A percentile compares a stretch with the other conserved stretches of the same genome.
Conservation (phyloP, 2,329 filamentous ascomycete species). For the Eutypa lata region DNA sequence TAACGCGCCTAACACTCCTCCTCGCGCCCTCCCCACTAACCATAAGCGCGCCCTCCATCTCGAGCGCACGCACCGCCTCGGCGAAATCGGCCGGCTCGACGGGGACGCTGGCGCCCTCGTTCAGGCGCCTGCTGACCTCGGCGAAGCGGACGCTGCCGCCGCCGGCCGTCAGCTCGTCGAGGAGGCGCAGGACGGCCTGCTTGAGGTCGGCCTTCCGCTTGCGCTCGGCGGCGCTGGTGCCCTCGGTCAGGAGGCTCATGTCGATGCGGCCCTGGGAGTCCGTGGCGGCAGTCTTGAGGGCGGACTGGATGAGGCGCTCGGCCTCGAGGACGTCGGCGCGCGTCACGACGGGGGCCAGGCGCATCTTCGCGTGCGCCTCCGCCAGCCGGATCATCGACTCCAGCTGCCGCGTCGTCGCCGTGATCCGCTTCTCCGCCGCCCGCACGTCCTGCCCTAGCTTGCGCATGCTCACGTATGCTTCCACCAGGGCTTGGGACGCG, state of each 20-base stretch:
- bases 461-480: conserved; percentile 91
- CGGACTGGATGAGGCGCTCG: conserved; percentile 86
- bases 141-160: conserved; percentile 68
- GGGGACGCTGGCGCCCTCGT: conserved; percentile 66
- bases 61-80: conserved; percentile 74
- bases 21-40: conserved; percentile 81
- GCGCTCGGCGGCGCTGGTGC: conserved; percentile 85
- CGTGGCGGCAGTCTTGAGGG: conserved; percentile 95
- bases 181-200: conserved; percentile 65
- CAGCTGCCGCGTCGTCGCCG: conserved; percentile 91
- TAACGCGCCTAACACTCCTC: conserved; percentile 76
- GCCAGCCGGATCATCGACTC: conserved; percentile 98
- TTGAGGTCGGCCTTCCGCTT: conserved; percentile 82
- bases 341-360: conserved; percentile 72
- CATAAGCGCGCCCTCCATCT: conserved; percentile 80
- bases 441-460: conserved; percentile 86
- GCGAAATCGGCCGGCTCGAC: conserved; percentile 79
- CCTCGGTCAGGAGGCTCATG: conserved; percentile 92
- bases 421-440: conserved; percentile 90
- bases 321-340: conserved; percentile 84
- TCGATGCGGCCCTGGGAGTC: conserved; percentile 91
- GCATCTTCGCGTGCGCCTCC: conserved; percentile 98
- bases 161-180: conserved; percentile 76
- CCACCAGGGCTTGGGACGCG: conserved; percentile 79
- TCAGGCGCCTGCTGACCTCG: conserved; percentile 72